phyloP scores from a whole-genome alignment of 352 stramenopile genomes.

The Pythium guiyangense region DNA sequence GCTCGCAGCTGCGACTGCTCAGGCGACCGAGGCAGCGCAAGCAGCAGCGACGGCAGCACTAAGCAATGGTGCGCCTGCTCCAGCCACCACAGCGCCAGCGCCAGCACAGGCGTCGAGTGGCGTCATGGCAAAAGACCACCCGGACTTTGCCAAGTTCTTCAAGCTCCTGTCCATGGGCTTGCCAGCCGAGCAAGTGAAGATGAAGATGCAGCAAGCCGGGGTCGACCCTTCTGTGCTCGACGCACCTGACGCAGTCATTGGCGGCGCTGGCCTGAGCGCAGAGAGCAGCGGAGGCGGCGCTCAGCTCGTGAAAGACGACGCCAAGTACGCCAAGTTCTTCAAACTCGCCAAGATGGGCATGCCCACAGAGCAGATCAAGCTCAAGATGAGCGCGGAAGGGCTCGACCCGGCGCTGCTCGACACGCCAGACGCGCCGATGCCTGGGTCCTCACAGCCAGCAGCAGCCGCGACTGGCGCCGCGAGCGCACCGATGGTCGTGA shows the following conservation, averaged over 20 bases:
- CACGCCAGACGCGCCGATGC: constrained; percentile 77
- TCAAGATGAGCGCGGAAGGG: constrained; percentile 93
- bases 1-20: constrained; percentile 12
- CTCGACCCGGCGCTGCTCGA: constrained; percentile 91
- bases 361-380: constrained; percentile 90
- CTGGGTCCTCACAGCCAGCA: constrained; percentile 21
- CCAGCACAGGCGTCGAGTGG: constrained; percentile 15
- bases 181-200: constrained; percentile 75
- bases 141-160: constrained; percentile 79
- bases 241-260: constrained; percentile 61
- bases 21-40: constrained; percentile 5
- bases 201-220: constrained; percentile 80
- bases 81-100: constrained; percentile 16
- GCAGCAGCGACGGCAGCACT: constrained; percentile 8
- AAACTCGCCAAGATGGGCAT: constrained; percentile 96
- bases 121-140: constrained; percentile 62
- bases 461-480: constrained; percentile 3
- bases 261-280: constrained; percentile 16
- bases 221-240: constrained; percentile 67
- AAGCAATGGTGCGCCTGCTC: not conserved
- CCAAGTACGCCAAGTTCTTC: constrained; percentile 93
- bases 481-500: constrained; percentile 61
- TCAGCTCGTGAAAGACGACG: constrained; percentile 62
- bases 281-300: constrained; percentile 9
- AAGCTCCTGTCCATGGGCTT: constrained; percentile 81